phyloP scores from a whole-genome alignment of 257 asterid genomes.

The Fraxinus quadrangulata region DNA sequence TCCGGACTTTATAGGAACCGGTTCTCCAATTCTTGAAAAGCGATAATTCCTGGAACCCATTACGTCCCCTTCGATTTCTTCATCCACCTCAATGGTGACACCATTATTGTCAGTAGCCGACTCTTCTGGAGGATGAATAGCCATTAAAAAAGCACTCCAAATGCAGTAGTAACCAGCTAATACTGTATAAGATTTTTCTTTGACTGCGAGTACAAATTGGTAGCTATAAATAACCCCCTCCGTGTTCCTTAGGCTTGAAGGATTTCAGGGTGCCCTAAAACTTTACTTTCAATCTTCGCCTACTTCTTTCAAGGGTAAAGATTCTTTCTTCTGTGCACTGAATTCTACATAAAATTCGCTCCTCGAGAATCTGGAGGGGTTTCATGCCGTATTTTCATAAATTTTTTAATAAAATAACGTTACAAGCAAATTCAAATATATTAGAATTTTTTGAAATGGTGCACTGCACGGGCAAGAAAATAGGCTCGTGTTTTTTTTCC shows the following conservation, averaged over 20 bases:
- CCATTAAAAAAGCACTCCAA: conserved; percentile 26
- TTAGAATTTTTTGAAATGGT: too few relatives aligned
- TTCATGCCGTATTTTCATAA: too few relatives aligned
- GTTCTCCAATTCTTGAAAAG: conserved; percentile 58
- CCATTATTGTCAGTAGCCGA: conserved; percentile 7
- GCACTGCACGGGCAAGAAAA: too few relatives aligned
- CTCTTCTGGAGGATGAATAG: conserved; percentile 22
- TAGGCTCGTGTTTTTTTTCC: too few relatives aligned
- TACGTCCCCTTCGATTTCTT: conserved; percentile 62
- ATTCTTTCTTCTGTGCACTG: background rate
- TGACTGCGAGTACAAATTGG: background rate
- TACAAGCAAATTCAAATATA: too few relatives aligned
- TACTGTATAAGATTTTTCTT: background rate
- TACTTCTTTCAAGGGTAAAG: background rate
- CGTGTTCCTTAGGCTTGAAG: background rate
- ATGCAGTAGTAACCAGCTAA: background rate
- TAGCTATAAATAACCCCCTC: background rate
- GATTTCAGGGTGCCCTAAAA: background rate
- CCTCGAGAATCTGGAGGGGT: background rate
- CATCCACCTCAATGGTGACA: conserved; percentile 48
- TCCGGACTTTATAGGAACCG: conserved; percentile 51
- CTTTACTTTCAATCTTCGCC: background rate
- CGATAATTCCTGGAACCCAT: conserved; percentile 61
- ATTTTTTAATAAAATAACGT: too few relatives aligned
- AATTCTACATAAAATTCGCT: background rate